Evolutionary conservation across 108 stramenopile genomes (phyloP), one percentile per base, ranked within the genome.

Genomic region (Cylindrotheca fusiformis): DNA sequence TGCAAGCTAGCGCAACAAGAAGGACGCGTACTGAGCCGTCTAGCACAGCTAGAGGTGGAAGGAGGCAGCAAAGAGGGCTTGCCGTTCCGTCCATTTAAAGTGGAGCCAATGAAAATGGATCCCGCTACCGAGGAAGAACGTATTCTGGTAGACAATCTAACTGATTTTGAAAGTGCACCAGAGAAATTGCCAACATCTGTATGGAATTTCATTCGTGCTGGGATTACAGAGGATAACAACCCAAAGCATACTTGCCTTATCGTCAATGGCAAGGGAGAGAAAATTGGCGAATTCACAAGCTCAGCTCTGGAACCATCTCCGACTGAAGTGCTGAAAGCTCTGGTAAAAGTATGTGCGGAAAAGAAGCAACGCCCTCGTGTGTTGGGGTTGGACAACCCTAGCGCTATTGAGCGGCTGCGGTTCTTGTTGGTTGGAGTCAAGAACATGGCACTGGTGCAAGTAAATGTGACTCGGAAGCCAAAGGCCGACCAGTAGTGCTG

Each of bases 141-240:
- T 25, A 32, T 29, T 3, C 31, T 58, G 1, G 30, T 58, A 32
- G 57, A 58, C 30, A 31, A 32, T 41, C n/a, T 33, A 19, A 22
- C 57, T 1, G 30, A 31, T 18, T 32, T 32, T 32, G 5, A 2
- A 25, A 4, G 30, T 21, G 27, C 57, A 2, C 20, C 57, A 1
- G 57, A 58, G 20, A 21, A 32, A 20, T 3, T 19, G 23, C 26
- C 26, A 22, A 5, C 30, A 20, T 25, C 57, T 5, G 31, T 22
- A 17, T 58, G 57, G 57, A 58, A 58, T 6, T 58, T 58, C 23
- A 58, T 58, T 41, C 57, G 57, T 41, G 18, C 32, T 21, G 57
- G 57, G 2, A n/a, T n/a, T n/a, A n/a, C n/a, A n/a, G 31, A 32
- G 23, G 30, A 41, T 41, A 41, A 41, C 36, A 41, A 41, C 36